These are phyloP conservation scores for Solanum bulbocastanum DNA, from an alignment of 257 asterid genomes.

Conservation along the genomic window DNA sequence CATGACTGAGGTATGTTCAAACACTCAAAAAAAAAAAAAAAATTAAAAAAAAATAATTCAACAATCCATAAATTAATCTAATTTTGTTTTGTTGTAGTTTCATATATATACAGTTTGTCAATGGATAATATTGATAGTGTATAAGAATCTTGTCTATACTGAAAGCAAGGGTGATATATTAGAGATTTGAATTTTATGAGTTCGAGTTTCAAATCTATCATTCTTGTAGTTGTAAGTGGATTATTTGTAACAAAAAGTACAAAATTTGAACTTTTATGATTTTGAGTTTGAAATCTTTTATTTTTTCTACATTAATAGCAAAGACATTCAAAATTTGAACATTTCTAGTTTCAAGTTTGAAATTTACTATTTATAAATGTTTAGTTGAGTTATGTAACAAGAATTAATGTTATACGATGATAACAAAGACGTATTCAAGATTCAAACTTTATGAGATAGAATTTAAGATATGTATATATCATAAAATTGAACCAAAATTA, in stretches of 20 bases:
- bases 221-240: neutral
- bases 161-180: neutral
- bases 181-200: neutral
- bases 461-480: neutral
- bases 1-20: conserved; percentile 5
- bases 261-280: neutral
- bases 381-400: neutral
- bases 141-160: neutral
- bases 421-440: neutral
- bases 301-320: neutral
- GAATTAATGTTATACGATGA: neutral
- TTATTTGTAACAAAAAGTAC: neutral
- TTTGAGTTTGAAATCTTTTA: neutral
- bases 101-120: neutral
- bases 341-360: neutral
- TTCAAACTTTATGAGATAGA: neutral
- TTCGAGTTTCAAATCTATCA: neutral
- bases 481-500: neutral
- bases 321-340: neutral
- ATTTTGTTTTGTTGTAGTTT: neutral
- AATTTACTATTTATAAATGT: neutral
- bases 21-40: neutral
- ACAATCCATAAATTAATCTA: neutral
- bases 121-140: neutral
- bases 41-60: neutral